Base-by-base conservation (phyloP, 2,329 filamentous ascomycete genomes). In the Amesomyces nigricolor region DNA sequence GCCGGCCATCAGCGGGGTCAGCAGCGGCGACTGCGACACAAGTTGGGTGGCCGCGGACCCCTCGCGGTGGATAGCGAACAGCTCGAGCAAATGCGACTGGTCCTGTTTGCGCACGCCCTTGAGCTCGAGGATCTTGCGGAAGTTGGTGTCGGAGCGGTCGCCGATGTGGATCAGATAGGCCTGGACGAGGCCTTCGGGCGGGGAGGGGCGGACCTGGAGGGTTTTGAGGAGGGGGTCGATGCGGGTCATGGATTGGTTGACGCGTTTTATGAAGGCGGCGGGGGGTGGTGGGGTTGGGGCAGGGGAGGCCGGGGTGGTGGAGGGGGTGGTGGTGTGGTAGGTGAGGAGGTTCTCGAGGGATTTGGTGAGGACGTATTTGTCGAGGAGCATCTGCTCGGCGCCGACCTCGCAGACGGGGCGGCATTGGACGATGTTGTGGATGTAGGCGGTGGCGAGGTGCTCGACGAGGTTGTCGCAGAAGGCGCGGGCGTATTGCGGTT, bases 391-490 rank as follows among this genome's bases (percentile, higher is more conserved):
- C 83, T 96, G 94, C 71, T 99, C 92, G 10, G 94, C 94, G 11
- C 91, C 94, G 53, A 91, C 89, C 72, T 97, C 94, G 5, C 90
- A 92, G 47, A 99, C 87, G 0, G 94, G 94, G 62, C 86, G 86
- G 72, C 91, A 96, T 67, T 89, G 88, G 42, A 95, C 89, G 56
- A 97, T 87, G 66, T 88, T 95, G 60, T 78, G 76, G 62, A 96
- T 82, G 68, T 94, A 97, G 1, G 84, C 80, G 54, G 79, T 87
- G 14, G 88, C 87, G 60, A 97, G 75, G 60, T 89, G 80, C 69
- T 99, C 94, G 39, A 97, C 89, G n/a, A 97, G 75, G 61, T 97
- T 92, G 70, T 99, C 94, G 64, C 89, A 95, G 68, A 97, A 96
- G 0, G 94, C 91, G 57, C 94, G 81, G 9, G 91, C 89, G 70